These are phyloP conservation scores for Asterochloris erici DNA, from an alignment of 139 green algal species.

Conservation along the genomic window DNA sequence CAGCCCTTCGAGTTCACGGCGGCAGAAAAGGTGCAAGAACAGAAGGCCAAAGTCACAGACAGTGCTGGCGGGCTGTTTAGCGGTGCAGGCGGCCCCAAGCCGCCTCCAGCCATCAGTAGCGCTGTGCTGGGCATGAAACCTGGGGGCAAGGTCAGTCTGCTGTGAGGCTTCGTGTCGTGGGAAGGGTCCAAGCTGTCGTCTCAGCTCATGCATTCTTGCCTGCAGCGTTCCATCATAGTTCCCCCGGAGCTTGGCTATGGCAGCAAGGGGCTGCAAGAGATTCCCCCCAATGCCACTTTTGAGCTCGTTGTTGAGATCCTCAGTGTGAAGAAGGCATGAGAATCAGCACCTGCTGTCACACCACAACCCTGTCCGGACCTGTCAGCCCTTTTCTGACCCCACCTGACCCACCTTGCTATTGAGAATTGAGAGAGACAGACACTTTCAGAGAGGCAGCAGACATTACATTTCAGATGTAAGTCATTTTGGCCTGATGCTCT, in stretches of 20 bases:
- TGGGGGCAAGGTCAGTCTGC: conserved; percentile 72
- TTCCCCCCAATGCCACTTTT: conserved; percentile 36
- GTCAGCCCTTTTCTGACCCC: no score
- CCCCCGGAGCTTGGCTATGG: conserved; percentile 40
- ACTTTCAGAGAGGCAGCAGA: no score
- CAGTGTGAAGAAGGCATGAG: background rate
- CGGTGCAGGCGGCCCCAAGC: conserved; percentile 74
- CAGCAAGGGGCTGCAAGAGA: conserved; percentile 40
- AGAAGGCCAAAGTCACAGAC: conserved; percentile 30
- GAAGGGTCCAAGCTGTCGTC: background rate
- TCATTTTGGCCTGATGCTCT: no score
- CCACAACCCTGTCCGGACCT: no score
- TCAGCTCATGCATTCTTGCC: background rate
- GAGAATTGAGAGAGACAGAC: no score
- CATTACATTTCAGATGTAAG: no score
- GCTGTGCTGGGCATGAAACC: conserved; percentile 83
- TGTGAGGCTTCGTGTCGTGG: no score
- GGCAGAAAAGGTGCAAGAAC: conserved; percentile 52
- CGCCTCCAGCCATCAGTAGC: conserved; percentile 72
- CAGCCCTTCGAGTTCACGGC: conserved; percentile 85
- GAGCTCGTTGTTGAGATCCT: conserved; percentile 37
- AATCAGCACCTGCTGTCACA: no score
- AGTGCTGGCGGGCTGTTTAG: conserved; percentile 65
- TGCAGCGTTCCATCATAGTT: conserved; percentile 25
- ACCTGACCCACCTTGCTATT: no score